Conservation (phyloP, 1,139 yeast species). For the Kluyveromyces marxianus region DNA sequence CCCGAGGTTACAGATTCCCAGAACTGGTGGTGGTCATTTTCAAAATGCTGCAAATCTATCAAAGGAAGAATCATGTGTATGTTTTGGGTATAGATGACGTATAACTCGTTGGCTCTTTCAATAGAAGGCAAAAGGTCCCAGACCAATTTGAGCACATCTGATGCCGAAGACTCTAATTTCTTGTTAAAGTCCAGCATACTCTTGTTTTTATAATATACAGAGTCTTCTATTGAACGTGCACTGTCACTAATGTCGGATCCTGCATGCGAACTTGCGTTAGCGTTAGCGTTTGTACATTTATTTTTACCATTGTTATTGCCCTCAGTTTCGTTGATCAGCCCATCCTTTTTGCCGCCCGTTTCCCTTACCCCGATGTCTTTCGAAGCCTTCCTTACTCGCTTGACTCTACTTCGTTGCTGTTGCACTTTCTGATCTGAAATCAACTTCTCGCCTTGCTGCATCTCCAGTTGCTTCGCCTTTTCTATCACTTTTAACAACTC, state of each 20-base stretch:
- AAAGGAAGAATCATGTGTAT: constrained; percentile 51
- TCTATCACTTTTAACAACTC: constrained; percentile 26
- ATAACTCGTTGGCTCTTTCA: constrained; percentile 43
- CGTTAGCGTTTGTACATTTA: no score
- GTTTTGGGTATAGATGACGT: constrained; percentile 42
- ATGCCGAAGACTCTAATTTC: background rate
- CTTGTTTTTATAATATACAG: no score
- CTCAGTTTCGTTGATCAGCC: no score
- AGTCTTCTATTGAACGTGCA: no score
- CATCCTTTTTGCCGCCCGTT: no score
- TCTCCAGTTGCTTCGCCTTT: constrained; percentile 9
- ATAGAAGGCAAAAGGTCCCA: constrained; percentile 28
- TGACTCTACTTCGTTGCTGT: background rate
- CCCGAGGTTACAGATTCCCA: constrained; percentile 33
- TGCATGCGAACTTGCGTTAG: no score
- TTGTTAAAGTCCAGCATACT: background rate
- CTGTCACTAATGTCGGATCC: no score
- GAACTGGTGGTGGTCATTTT: constrained; percentile 41
- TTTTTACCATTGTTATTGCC: no score
- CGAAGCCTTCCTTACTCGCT: background rate
- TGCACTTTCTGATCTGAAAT: constrained; percentile 4
- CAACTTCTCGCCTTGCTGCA: background rate
- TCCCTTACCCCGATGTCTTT: no score
- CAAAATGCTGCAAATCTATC: constrained; percentile 36
- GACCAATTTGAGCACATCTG: background rate